phyloP scores from a whole-genome alignment of 139 green algal species.

The Tetradesmus lagerheimii region DNA sequence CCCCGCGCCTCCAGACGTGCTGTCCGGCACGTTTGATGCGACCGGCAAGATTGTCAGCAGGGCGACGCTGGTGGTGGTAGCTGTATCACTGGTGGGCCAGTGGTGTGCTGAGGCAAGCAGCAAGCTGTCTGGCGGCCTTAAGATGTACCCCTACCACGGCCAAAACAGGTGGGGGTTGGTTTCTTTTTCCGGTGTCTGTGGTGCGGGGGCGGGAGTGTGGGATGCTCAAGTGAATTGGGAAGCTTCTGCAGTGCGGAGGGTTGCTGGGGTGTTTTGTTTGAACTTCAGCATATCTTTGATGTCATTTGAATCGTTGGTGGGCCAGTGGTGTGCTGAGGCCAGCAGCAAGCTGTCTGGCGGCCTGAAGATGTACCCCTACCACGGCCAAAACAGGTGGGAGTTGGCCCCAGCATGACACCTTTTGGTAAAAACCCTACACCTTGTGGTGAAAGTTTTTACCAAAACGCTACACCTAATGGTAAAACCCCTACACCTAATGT shows the following conservation, averaged over 20 bases:
- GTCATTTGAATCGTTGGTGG: too few species aligned
- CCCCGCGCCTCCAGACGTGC: slow-evolving; percentile 49
- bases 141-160: slow-evolving; percentile 80
- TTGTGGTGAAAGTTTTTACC: too few species aligned
- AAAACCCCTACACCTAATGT: too few species aligned
- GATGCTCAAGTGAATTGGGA: too few species aligned
- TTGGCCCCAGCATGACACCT: too few species aligned
- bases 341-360: slow-evolving; percentile 56
- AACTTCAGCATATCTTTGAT: too few species aligned
- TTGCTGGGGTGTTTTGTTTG: too few species aligned
- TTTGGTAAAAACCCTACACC: too few species aligned
- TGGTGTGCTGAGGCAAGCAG: background rate
- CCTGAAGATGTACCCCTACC: slow-evolving; percentile 74
- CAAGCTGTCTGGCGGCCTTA: slow-evolving; percentile 36
- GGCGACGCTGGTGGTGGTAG: slow-evolving; percentile 75
- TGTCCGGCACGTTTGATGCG: slow-evolving; percentile 19
- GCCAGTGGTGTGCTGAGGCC: slow-evolving; percentile 76
- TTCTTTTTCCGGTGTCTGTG: too few species aligned
- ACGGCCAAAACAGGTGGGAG: slow-evolving; percentile 59
- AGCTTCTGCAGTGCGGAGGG: too few species aligned
- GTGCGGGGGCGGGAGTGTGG: too few species aligned
- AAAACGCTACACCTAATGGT: too few species aligned
- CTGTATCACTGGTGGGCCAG: slow-evolving; percentile 74
- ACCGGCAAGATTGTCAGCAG: slow-evolving; percentile 2
- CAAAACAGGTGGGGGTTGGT: background rate